Percentiles rank a stretch among this genome's conserved stretches.
phyloP scores from a whole-genome alignment of 257 asterid genomes.

The Solanum boliviense region DNA sequence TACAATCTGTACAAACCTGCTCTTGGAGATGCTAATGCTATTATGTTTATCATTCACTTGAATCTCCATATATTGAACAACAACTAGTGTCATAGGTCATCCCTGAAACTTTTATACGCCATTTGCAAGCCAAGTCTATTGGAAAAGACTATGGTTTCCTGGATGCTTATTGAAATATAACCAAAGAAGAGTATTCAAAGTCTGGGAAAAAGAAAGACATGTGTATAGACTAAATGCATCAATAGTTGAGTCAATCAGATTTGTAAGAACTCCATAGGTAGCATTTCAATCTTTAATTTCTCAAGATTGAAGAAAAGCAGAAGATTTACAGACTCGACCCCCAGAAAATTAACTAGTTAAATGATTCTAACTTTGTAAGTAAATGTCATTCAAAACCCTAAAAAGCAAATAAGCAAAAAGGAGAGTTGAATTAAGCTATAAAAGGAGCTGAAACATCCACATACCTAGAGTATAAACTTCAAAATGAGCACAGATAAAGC shows the following conservation, averaged over 20 bases:
- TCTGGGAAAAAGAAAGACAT: neutral
- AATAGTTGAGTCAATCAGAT: neutral
- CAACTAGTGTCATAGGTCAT: neutral
- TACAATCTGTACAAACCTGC: neutral
- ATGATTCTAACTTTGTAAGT: neutral
- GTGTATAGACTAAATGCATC: neutral
- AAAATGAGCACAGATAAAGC: conserved; percentile 5
- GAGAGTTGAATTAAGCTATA: conserved; percentile 1
- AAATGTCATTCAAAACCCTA: conserved; percentile 33
- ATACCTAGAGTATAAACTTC: conserved; percentile 20
- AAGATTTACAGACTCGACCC: neutral
- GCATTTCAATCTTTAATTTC: neutral
- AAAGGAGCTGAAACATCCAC: conserved; percentile 3
- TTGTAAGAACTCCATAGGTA: neutral
- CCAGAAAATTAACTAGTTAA: neutral
- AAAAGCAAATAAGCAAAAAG: neutral
- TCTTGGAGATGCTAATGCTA: neutral
- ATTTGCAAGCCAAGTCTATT: neutral
- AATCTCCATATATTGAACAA: neutral
- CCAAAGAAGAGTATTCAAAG: neutral
- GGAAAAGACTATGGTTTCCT: neutral
- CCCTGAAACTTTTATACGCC: neutral
- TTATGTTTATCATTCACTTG: neutral
- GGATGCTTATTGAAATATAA: neutral
- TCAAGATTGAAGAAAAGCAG: neutral